Base-by-base conservation (phyloP, 306 rosid genomes). In the Vigna unguiculata region DNA sequence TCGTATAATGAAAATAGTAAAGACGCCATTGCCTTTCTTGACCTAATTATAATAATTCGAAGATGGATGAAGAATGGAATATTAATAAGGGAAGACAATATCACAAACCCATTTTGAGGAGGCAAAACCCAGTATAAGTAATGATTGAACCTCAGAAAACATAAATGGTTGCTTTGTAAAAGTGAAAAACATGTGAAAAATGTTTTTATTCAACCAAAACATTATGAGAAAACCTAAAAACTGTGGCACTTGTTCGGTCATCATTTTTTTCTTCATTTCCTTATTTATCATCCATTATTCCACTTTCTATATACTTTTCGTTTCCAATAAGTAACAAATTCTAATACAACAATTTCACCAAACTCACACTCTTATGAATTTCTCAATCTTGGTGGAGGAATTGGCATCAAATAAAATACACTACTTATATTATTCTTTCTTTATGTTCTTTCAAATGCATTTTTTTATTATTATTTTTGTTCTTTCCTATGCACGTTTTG, bases 201-300 rank as follows among this genome's bases (percentile, higher is more conserved):
- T 63, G 25, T 63, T 47, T 15, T 14, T 28, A 8, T 62, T 75
- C 64, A 64, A 64, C 21, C 19, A 52, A 20, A 62, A 14, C 32
- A 65, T 63, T 5, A 49, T 75, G 20, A 2, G 8, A 28, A 64
- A 51, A 7, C 8, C n/a, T 5, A 40, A 22, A 47, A 66, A n/a
- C n/a, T n/a, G n/a, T n/a, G n/a, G 70, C 66, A 79, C 59, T 72
- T 52, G 73, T 62, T 59, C 34, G 74, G 74, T 71, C n/a, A n/a
- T 52, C 9, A 17, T 25, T 63, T 72, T 28, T 47, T 14, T 71
- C 9, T 22, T 32, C 32, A 5, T 57, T 25, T 0, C 7, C 59
- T 51, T 52, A 19, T 24, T 54, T 68, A 47, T 78, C 45, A 34
- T 60, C 36, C 47, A 16, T 36, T 72, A 60, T 36, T 72, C 74